Percentiles rank a stretch among this genome's conserved stretches.
phyloP scores from a whole-genome alignment of 106 monocot genomes.

The Dendrobium chrysotoxum region DNA sequence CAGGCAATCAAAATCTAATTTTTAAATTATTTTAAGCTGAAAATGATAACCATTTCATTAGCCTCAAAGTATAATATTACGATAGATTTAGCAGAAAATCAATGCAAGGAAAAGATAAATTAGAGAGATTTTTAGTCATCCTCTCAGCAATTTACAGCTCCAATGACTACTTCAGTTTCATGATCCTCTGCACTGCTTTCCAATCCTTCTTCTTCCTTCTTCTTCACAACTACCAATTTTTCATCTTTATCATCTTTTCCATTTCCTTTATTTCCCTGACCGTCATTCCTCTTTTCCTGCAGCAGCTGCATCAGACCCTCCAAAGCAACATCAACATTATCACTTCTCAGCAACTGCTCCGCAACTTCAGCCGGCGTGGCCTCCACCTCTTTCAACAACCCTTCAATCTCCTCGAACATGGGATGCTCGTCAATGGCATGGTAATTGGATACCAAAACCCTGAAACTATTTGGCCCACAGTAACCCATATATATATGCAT shows the following conservation, averaged over 20 bases:
- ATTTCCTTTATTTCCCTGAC: not conserved
- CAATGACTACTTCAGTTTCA: too few relatives aligned
- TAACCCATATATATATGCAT: conserved; percentile 18
- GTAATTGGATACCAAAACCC: conserved; percentile 2
- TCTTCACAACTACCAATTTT: not conserved
- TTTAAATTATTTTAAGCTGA: too few relatives aligned
- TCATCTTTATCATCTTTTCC: not conserved
- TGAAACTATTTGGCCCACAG: conserved; percentile 1
- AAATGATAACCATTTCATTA: too few relatives aligned
- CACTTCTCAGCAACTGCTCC: conserved; percentile 5
- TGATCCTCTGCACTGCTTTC: not conserved
- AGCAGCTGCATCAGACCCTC: not conserved
- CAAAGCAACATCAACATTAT: conserved; percentile 7
- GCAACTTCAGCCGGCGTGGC: conserved; percentile 9
- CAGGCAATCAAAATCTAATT: too few relatives aligned
- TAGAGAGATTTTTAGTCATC: too few relatives aligned
- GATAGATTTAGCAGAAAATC: too few relatives aligned
- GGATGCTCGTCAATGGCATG: conserved; percentile 9
- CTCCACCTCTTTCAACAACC: conserved; percentile 5
- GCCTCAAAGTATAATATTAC: too few relatives aligned
- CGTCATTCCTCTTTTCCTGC: not conserved
- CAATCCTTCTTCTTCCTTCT: not conserved
- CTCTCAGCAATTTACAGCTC: too few relatives aligned
- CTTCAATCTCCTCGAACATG: conserved; percentile 9
- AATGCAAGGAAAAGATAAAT: too few relatives aligned